Evolutionary conservation across 352 stramenopile species (phyloP).

Genomic region (Phytopythium kandeliae): DNA sequence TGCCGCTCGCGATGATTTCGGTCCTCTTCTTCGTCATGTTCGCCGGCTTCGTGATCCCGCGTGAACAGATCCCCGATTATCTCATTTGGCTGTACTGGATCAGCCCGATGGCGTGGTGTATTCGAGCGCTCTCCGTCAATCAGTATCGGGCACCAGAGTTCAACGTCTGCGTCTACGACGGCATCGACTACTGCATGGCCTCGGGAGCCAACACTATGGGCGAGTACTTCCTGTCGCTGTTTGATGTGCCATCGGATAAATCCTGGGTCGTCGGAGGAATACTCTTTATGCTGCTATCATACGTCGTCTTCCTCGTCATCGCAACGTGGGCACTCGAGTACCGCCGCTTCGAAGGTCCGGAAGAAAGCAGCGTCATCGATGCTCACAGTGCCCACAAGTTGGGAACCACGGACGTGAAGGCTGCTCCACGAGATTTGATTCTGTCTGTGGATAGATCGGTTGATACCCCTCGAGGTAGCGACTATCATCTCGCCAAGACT

Average conservation of each 20-base stretch:
- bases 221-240: slow-evolving; percentile 30
- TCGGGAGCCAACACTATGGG: slow-evolving; percentile 24
- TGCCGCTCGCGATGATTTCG: slow-evolving; percentile 38
- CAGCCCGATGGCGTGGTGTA: slow-evolving; percentile 33
- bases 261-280: slow-evolving; percentile 28
- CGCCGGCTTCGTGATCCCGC: slow-evolving; percentile 40
- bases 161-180: slow-evolving; percentile 28
- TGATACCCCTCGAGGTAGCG: background rate
- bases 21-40: slow-evolving; percentile 47
- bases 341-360: slow-evolving; percentile 19
- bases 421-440: background rate
- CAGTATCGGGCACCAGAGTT: slow-evolving; percentile 30
- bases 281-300: slow-evolving; percentile 24
- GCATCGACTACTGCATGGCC: slow-evolving; percentile 20
- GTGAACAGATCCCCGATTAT: slow-evolving; percentile 39
- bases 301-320: slow-evolving; percentile 29
- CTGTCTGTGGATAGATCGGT: background rate
- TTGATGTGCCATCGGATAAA: slow-evolving; percentile 26
- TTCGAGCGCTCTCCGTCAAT: slow-evolving; percentile 25
- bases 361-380: slow-evolving; percentile 8
- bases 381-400: slow-evolving; percentile 2
- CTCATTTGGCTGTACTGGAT: slow-evolving; percentile 38
- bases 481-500: slow-evolving; percentile 21
- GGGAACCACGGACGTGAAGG: background rate
- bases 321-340: slow-evolving; percentile 24